Percentiles rank a stretch among this genome's conserved stretches.
These are phyloP conservation scores for Lactarius vividus DNA, from an alignment of 768 basidiomycete genomes.

Conservation along the genomic window DNA sequence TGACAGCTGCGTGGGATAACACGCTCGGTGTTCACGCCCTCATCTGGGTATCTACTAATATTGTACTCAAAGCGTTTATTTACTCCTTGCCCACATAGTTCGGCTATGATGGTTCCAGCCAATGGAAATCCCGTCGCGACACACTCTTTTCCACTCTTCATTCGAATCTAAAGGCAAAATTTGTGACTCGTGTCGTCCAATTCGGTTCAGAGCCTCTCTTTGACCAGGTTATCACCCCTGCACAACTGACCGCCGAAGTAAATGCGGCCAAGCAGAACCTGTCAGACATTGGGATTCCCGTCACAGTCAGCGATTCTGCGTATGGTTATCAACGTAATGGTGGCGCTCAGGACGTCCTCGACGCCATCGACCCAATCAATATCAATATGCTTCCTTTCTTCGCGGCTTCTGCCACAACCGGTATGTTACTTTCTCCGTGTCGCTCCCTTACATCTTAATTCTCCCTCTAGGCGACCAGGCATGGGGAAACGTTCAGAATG, in stretches of 20 bases:
- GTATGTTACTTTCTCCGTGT: slow-evolving; percentile 35
- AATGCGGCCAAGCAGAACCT: slow-evolving; percentile 46
- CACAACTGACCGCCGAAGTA: slow-evolving; percentile 51
- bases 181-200: slow-evolving; percentile 61
- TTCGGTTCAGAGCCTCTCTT: slow-evolving; percentile 72
- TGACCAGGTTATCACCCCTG: slow-evolving; percentile 50
- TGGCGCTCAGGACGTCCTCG: slow-evolving; percentile 52
- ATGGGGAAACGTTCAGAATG: slow-evolving; percentile 57
- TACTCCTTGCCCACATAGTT: slow-evolving; percentile 24
- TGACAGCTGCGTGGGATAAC: slow-evolving; percentile 66
- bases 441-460: not conserved
- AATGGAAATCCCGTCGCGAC: slow-evolving; percentile 32
- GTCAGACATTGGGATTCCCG: slow-evolving; percentile 51
- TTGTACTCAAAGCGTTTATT: not conserved
- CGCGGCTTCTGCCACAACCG: slow-evolving; percentile 50
- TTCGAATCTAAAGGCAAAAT: slow-evolving; percentile 45
- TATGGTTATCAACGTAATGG: slow-evolving; percentile 45
- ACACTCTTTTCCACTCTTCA: slow-evolving; percentile 32
- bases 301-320: slow-evolving; percentile 49
- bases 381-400: slow-evolving; percentile 73
- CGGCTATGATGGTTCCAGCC: slow-evolving; percentile 30
- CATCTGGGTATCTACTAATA: slow-evolving; percentile 54
- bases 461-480: slow-evolving; percentile 45
- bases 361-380: slow-evolving; percentile 60
- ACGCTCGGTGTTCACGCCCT: slow-evolving; percentile 67